These are phyloP conservation scores for Lipomyces yarrowii DNA, from an alignment of 1,139 yeast species.

Conservation along the genomic window DNA sequence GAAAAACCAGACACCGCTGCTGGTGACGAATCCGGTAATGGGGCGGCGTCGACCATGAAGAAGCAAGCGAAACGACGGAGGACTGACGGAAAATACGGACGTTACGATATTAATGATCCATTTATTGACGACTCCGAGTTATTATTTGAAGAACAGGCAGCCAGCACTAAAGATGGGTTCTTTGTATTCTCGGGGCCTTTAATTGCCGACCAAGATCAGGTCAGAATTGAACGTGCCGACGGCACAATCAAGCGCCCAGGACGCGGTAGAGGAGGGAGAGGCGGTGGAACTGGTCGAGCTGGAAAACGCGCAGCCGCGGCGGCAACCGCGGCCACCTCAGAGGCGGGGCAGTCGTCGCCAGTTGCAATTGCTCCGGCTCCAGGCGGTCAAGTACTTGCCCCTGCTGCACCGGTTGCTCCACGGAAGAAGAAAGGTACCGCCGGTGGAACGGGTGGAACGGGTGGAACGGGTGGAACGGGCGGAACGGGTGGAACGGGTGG, in stretches of 20 bases:
- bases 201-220: constrained; percentile 62
- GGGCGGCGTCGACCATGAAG: constrained; percentile 48
- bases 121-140: constrained; percentile 94
- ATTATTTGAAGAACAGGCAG: constrained; percentile 90
- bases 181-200: constrained; percentile 95
- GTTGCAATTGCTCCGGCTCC: constrained; percentile 10
- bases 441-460: background rate
- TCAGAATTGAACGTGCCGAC: constrained; percentile 33
- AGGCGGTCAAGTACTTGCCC: background rate
- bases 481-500: background rate
- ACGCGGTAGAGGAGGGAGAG: constrained; percentile 23
- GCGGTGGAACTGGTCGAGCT: constrained; percentile 9
- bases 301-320: constrained; percentile 13
- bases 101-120: constrained; percentile 91
- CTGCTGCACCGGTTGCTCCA: background rate
- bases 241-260: constrained; percentile 29
- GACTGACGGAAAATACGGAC: constrained; percentile 58
- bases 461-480: too few relatives aligned
- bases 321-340: constrained; percentile 12
- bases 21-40: constrained; percentile 24
- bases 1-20: constrained; percentile 45
- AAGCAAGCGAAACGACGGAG: constrained; percentile 57
- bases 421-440: background rate
- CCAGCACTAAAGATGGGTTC: constrained; percentile 92
- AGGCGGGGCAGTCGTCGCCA: background rate